Conservation (phyloP, 305 asterid species). For the Rubia tinctorum region DNA sequence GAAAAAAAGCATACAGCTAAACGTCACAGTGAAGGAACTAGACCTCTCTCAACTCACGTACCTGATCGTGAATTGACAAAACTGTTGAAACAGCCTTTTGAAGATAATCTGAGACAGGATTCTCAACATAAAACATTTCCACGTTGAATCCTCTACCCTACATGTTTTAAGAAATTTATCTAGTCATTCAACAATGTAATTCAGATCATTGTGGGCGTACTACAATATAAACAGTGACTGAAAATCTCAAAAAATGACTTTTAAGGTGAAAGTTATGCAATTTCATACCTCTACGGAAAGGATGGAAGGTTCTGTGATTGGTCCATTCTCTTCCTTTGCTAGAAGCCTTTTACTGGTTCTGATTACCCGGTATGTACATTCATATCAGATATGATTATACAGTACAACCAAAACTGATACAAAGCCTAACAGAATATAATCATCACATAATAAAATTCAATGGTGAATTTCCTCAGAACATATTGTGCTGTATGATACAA, state of each 20-base stretch:
- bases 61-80: constrained; percentile 77
- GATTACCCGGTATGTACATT: constrained; percentile 15
- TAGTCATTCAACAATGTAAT: constrained; percentile 13
- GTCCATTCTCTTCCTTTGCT: constrained; percentile 50
- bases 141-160: constrained; percentile 96
- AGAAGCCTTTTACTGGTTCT: constrained; percentile 52
- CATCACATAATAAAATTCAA: not conserved
- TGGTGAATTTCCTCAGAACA: not conserved
- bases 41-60: constrained; percentile 20
- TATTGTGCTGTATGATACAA: not conserved
- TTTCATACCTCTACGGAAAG: constrained; percentile 85
- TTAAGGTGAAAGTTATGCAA: not conserved
- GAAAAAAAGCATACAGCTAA: not conserved
- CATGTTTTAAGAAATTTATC: constrained; percentile 19
- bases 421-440: constrained; percentile 6
- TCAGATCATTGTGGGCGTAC: not conserved
- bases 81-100: constrained; percentile 79
- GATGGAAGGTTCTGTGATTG: constrained; percentile 70
- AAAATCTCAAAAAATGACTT: not conserved
- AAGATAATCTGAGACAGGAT: constrained; percentile 82
- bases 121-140: constrained; percentile 70
- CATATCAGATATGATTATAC: constrained; percentile 7
- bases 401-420: constrained; percentile 11
- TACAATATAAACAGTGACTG: not conserved
- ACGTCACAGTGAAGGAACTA: not conserved